Percentiles rank a stretch among this genome's conserved stretches.
These are phyloP conservation scores for Podospora conica DNA, from an alignment of 495 filamentous ascomycete genomes.

Conservation along the genomic window DNA sequence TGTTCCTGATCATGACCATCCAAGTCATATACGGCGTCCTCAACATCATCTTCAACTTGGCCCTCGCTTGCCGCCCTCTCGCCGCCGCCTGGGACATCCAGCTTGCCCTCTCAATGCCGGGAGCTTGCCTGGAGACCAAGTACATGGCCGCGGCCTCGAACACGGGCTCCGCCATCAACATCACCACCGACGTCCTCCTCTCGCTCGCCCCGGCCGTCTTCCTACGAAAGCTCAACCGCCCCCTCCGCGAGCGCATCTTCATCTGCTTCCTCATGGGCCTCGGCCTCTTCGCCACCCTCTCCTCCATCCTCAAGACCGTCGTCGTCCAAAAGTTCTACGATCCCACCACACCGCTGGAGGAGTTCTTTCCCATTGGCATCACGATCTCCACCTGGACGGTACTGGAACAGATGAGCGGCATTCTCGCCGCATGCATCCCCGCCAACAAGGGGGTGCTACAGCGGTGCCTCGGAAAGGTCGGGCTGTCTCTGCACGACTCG, in stretches of 20 bases:
- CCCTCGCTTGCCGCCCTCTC: slow-evolving; percentile 22
- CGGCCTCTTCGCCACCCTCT: slow-evolving; percentile 20
- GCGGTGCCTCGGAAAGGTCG: background rate
- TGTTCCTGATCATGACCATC: slow-evolving; percentile 47
- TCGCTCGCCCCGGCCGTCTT: slow-evolving; percentile 22
- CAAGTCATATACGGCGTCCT: slow-evolving; percentile 50
- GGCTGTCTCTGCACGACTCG: slow-evolving; percentile 17
- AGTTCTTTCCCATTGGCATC: slow-evolving; percentile 19
- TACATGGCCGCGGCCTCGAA: slow-evolving; percentile 20
- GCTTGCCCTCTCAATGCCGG: background rate
- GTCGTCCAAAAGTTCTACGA: slow-evolving; percentile 18
- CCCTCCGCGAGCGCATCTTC: slow-evolving; percentile 25
- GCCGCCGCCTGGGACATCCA: slow-evolving; percentile 17
- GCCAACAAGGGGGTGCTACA: slow-evolving; percentile 7
- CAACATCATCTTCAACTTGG: slow-evolving; percentile 21
- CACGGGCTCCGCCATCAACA: slow-evolving; percentile 21
- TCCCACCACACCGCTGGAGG: background rate
- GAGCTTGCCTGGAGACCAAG: slow-evolving; percentile 15
- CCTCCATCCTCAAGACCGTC: slow-evolving; percentile 22
- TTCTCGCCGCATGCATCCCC: slow-evolving; percentile 25
- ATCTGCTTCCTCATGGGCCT: slow-evolving; percentile 26
- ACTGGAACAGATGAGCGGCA: slow-evolving; percentile 20
- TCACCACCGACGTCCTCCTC: slow-evolving; percentile 24
- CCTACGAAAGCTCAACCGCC: slow-evolving; percentile 24
- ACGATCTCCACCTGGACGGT: slow-evolving; percentile 22